Base-by-base conservation (phyloP, 345 rosid genomes). In the Zanthoxylum bungeanum region DNA sequence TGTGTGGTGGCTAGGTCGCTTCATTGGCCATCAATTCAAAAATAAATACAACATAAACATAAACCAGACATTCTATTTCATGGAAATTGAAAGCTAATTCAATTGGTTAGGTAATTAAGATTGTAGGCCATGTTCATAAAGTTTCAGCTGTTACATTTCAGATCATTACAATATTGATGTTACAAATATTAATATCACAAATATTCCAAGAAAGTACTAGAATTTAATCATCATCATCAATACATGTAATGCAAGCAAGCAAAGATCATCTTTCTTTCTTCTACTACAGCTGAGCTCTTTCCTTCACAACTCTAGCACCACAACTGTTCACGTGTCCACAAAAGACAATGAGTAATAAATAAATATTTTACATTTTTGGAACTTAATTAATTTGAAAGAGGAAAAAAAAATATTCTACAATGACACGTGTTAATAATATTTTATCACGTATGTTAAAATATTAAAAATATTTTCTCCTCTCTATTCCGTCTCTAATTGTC, bases 221-320 rank as follows among this genome's bases (percentile, higher is more conserved):
- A n/a, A 49, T n/a, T n/a, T n/a, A n/a, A n/a, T n/a, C n/a, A n/a
- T n/a, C n/a, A 12, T 21, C 19, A 22, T 25, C 31, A 55, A 4
- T 11, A 63, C 22, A 55, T 22, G 37, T 39, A 34, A 17, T 14
- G 61, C 34, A 27, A 25, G 37, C 61, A 28, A 30, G n/a, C 5
- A 16, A 53, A 53, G 31, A 53, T 53, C 59, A 1, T 1, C 4
- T 1, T 24, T 53, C 59, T 25, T 25, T 27, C 53, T 56, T 27
- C 60, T 12, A 8, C 62, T 31, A 21, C 19, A 19, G 60, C 24
- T 4, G 40, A n/a, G 46, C 55, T 60, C 74, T 53, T 44, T 50
- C n/a, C 64, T 73, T 90, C 91, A 89, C 37, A 93, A 85, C 87
- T 93, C 97, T 31, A 90, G 80, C 81, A 90, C 98, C 86, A 93